These are phyloP conservation scores for Wickerhamomyces queroliae DNA, from an alignment of 805 yeast species.

Conservation along the genomic window DNA sequence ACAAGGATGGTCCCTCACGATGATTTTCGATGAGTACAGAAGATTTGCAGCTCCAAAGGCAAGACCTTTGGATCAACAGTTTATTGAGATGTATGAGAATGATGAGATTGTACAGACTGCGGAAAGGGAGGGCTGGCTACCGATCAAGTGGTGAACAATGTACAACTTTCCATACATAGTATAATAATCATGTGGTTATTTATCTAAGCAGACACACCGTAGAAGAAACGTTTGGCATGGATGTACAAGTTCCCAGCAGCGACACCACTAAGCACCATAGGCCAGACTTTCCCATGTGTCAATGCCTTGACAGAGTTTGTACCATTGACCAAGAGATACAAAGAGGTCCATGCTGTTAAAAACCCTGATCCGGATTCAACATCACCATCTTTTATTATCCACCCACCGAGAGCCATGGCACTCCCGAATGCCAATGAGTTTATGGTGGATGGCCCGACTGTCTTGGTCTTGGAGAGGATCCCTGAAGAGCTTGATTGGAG, in stretches of 20 bases:
- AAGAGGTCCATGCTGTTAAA: slow-evolving; percentile 70
- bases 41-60: slow-evolving; percentile 94
- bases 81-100: slow-evolving; percentile 84
- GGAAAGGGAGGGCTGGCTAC: slow-evolving; percentile 48
- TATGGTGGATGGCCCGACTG: slow-evolving; percentile 27
- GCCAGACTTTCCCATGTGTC: slow-evolving; percentile 55
- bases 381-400: slow-evolving; percentile 75
- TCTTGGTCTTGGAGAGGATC: slow-evolving; percentile 1
- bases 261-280: slow-evolving; percentile 49
- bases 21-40: slow-evolving; percentile 94
- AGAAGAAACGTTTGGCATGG: slow-evolving; percentile 68
- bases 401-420: slow-evolving; percentile 61
- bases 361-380: slow-evolving; percentile 77
- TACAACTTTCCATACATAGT: neutral
- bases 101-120: slow-evolving; percentile 54
- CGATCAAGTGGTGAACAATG: slow-evolving; percentile 52
- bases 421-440: slow-evolving; percentile 52
- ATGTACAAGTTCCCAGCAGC: slow-evolving; percentile 58
- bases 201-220: slow-evolving; percentile 20
- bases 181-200: neutral
- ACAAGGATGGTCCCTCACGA: slow-evolving; percentile 89
- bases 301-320: slow-evolving; percentile 45
- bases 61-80: slow-evolving; percentile 92
- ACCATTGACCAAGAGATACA: slow-evolving; percentile 71
- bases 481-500: slow-evolving; percentile 4